Percentiles rank a stretch among this genome's conserved stretches.
Evolutionary conservation across 2,329 filamentous ascomycete genomes (phyloP).

Genomic region (Exophiala xenobiotica): DNA sequence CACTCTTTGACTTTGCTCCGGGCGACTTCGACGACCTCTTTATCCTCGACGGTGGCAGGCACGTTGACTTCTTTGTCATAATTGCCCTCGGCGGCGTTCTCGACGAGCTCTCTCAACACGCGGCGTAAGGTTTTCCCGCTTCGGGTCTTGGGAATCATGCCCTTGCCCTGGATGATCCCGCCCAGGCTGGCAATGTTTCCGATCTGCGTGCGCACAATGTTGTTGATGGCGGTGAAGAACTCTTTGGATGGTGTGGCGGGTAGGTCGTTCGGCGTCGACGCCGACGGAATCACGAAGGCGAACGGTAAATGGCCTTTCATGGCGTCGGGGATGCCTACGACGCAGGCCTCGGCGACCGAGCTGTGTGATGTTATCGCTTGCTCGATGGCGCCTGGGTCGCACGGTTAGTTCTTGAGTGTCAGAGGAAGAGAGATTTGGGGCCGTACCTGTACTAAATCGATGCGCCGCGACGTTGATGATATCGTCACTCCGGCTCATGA

Average conservation of each 20-base stretch:
- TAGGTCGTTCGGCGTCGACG: slow-evolving; percentile 41
- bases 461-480: slow-evolving; percentile 96
- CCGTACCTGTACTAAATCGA: slow-evolving; percentile 77
- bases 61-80: slow-evolving; percentile 70
- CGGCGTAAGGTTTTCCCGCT: slow-evolving; percentile 87
- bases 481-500: slow-evolving; percentile 71
- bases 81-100: slow-evolving; percentile 74
- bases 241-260: slow-evolving; percentile 40
- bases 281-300: slow-evolving; percentile 69
- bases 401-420: slow-evolving; percentile 4
- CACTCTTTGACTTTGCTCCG: slow-evolving; percentile 71
- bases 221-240: slow-evolving; percentile 47
- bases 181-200: slow-evolving; percentile 83
- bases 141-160: slow-evolving; percentile 87
- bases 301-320: slow-evolving; percentile 91
- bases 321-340: slow-evolving; percentile 79
- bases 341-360: slow-evolving; percentile 75
- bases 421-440: background rate
- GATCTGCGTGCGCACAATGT: slow-evolving; percentile 73
- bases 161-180: slow-evolving; percentile 78
- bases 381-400: slow-evolving; percentile 72
- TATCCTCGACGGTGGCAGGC: slow-evolving; percentile 84
- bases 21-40: slow-evolving; percentile 70
- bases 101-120: slow-evolving; percentile 77
- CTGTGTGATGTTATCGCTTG: slow-evolving; percentile 84